phyloP scores from a whole-genome alignment of 2,329 filamentous ascomycete species.

The Xylariales sp. region DNA sequence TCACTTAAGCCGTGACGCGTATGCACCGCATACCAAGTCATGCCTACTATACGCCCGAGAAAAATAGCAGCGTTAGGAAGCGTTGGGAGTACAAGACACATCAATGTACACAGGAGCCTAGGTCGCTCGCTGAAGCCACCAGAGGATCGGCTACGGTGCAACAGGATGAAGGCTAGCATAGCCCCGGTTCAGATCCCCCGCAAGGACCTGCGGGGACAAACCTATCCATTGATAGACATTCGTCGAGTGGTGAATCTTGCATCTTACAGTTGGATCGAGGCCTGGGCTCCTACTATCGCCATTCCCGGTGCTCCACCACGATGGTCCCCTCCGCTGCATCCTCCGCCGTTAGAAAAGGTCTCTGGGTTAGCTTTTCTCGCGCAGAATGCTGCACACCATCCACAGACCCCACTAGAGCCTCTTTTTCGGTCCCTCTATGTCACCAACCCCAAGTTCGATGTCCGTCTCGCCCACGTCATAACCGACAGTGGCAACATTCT shows the following conservation, averaged over 20 bases:
- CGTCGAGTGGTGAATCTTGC: slow-evolving; percentile 47
- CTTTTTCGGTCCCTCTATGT: slow-evolving; percentile 58
- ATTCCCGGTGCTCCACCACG: slow-evolving; percentile 57
- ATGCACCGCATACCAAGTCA: too few species aligned
- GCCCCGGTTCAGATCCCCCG: too few species aligned
- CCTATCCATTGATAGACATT: too few species aligned
- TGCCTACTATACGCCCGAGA: too few species aligned
- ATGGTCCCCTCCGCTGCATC: slow-evolving; percentile 51
- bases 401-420: slow-evolving; percentile 58
- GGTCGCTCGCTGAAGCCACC: too few species aligned
- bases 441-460: slow-evolving; percentile 54
- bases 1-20: too few species aligned
- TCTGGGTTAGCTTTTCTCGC: slow-evolving; percentile 56
- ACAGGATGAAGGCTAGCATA: too few species aligned
- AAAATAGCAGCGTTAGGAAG: too few species aligned
- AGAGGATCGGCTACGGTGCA: too few species aligned
- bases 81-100: too few species aligned
- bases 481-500: slow-evolving; percentile 61
- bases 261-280: slow-evolving; percentile 64
- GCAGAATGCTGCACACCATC: slow-evolving; percentile 59
- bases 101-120: too few species aligned
- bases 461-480: slow-evolving; percentile 55
- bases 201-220: too few species aligned
- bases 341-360: slow-evolving; percentile 51
- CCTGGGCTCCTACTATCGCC: slow-evolving; percentile 55